Base-by-base conservation (phyloP, 2,329 filamentous ascomycete species). In the Parastagonospora avenae region DNA sequence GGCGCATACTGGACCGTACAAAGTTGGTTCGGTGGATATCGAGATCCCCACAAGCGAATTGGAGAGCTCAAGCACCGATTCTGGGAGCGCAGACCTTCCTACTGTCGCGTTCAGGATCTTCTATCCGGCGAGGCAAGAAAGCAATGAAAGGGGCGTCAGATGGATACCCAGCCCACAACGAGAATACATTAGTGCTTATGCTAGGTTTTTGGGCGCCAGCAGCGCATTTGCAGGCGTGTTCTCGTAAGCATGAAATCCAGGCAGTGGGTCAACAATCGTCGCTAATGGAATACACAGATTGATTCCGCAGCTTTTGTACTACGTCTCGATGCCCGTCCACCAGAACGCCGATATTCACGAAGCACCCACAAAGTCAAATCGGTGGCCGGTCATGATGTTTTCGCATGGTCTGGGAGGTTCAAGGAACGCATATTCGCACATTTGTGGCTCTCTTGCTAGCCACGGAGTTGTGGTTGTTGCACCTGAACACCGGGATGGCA, bases 301-400 rank as follows among this genome's bases (percentile, higher is more conserved):
- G 54, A 74, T 91, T 9, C 88, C 89, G 1, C 82, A 89, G 55
- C 81, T 91, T 32, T 79, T 93, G 1, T 84, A 91, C 70, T 90
- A 88, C 68, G 85, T 89, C 40, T 82, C 85, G 1, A 87, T 93
- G 24, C 89, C 89, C 5, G 88, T 85, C 24, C 80, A 85, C 59
- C 86, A 89, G 60, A 90, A 92, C 68, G 89, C 89, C 9, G 78
- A 81, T 5, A 73, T 92, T 7, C 80, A 86, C 32, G 67, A 74
- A 29, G 71, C 77, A 16, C 70, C 73, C 1, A 77, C 67, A 52
- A 77, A 51, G 66, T 84, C 51, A 51, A 76, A 79, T 48, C 78
- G 85, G 76, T 94, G 90, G 88, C 91, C 91, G 0, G 88, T 91
- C 0, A 86, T 91, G 77, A 79, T 96, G 55, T 95, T 96, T 74